phyloP scores from a whole-genome alignment of 2,329 filamentous ascomycete genomes.

The Coleophoma eucalyptorum region DNA sequence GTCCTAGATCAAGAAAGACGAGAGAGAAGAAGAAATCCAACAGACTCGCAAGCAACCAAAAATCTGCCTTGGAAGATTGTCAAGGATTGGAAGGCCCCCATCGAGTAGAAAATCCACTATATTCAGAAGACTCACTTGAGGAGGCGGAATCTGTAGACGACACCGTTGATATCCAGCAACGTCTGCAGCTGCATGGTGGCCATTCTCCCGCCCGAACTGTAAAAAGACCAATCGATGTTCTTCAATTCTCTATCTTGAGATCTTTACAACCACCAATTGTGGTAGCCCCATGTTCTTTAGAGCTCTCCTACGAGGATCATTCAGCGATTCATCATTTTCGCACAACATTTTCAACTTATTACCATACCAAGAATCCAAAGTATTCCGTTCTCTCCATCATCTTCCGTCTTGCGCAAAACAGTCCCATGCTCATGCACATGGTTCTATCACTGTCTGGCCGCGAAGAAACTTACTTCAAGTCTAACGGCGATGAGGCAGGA shows the following conservation, averaged over 20 bases:
- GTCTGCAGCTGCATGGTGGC: too few relatives aligned
- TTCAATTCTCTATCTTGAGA: neutral
- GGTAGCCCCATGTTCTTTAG: conserved; percentile 16
- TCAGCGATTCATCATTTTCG: conserved; percentile 33
- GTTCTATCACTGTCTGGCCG: conserved; percentile 28
- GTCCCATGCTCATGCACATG: conserved; percentile 33
- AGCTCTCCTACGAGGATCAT: conserved; percentile 26
- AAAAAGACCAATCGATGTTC: neutral
- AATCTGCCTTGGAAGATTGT: too few relatives aligned
- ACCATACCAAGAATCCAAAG: conserved; percentile 33
- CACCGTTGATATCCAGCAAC: too few relatives aligned
- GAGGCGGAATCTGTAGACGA: too few relatives aligned
- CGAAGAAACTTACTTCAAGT: conserved; percentile 26
- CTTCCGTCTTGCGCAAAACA: conserved; percentile 27
- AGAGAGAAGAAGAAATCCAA: too few relatives aligned
- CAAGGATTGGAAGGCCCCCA: too few relatives aligned
- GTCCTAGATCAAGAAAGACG: conserved; percentile 12
- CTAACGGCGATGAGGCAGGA: conserved; percentile 5
- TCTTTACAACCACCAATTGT: conserved; percentile 10
- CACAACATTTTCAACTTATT: conserved; percentile 28
- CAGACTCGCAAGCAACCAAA: too few relatives aligned
- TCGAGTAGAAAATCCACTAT: too few relatives aligned
- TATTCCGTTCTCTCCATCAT: conserved; percentile 31
- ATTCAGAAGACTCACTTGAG: too few relatives aligned
- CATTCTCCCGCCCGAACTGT: too few relatives aligned